These are phyloP conservation scores for Neurospora sp. DNA, from an alignment of 495 filamentous ascomycete species.

Conservation along the genomic window DNA sequence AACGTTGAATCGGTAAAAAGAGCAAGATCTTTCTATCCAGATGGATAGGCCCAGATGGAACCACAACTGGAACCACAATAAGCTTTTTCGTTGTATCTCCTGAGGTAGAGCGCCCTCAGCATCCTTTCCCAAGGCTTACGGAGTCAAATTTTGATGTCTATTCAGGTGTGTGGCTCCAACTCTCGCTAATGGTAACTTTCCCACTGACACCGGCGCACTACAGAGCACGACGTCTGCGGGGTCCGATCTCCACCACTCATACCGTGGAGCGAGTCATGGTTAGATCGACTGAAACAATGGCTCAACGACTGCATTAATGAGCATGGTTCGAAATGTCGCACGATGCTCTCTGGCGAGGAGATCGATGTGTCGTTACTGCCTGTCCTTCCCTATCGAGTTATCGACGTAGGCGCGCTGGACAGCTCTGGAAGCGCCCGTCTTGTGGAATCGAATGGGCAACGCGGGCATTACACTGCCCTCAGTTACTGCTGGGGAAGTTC, in stretches of 20 bases:
- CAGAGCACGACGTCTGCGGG: fast-evolving
- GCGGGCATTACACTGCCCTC: not conserved
- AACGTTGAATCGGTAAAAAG: too few species aligned
- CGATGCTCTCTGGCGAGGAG: not conserved
- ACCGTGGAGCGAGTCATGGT: not conserved
- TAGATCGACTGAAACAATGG: not conserved
- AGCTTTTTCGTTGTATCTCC: too few species aligned
- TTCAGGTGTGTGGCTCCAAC: not conserved
- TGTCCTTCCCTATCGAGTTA: not conserved
- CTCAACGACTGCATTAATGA: fast-evolving
- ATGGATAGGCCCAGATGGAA: too few species aligned
- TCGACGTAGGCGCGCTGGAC: not conserved
- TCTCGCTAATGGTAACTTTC: not conserved
- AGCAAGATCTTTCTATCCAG: too few species aligned
- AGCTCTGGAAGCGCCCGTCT: fast-evolving
- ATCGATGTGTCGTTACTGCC: not conserved
- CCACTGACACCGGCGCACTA: not conserved
- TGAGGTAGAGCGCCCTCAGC: too few species aligned
- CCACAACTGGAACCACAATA: too few species aligned
- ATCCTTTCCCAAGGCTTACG: too few species aligned
- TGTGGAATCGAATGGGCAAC: fast-evolving
- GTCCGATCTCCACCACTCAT: not conserved
- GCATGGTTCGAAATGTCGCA: not conserved
- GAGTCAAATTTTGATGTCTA: not conserved
- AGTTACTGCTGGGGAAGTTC: not conserved